Percentiles rank a stretch among this genome's conserved stretches.
Evolutionary conservation across 768 basidiomycete species (phyloP).

Genomic region (Suillus tomentosus): DNA sequence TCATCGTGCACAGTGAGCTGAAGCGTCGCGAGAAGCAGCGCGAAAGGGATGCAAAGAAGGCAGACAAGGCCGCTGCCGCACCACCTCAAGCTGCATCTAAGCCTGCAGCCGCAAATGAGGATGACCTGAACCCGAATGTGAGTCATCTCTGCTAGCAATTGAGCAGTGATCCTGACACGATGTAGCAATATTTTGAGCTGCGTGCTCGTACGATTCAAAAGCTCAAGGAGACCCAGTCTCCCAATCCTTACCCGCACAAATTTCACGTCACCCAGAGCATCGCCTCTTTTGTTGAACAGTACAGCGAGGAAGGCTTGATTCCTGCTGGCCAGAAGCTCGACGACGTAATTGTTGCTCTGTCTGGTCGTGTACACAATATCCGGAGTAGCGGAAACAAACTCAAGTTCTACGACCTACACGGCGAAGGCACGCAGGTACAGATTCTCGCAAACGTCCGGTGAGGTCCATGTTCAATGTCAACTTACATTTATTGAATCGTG

Average conservation of each 20-base stretch:
- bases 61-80: conserved; percentile 64
- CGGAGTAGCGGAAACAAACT: conserved; percentile 82
- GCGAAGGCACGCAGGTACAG: conserved; percentile 92
- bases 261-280: conserved; percentile 86
- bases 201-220: conserved; percentile 86
- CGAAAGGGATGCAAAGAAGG: conserved; percentile 71
- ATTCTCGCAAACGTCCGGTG: conserved; percentile 91
- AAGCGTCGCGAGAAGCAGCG: conserved; percentile 92
- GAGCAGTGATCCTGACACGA: background rate
- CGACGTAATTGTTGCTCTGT: conserved; percentile 60
- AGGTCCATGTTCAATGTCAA: conserved; percentile 24
- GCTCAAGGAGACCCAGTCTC: conserved; percentile 80
- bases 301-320: conserved; percentile 74
- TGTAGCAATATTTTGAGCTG: conserved; percentile 95
- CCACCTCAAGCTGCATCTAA: conserved; percentile 45
- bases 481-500: background rate
- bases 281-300: conserved; percentile 69
- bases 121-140: conserved; percentile 90
- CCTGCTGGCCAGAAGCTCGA: conserved; percentile 66
- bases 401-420: conserved; percentile 91
- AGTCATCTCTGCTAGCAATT: conserved; percentile 33
- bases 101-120: conserved; percentile 55
- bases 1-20: conserved; percentile 65
- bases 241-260: conserved; percentile 99
- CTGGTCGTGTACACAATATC: conserved; percentile 92